These are phyloP conservation scores for Cordyceps pruinosa DNA, from an alignment of 2,329 filamentous ascomycete genomes.

Conservation along the genomic window DNA sequence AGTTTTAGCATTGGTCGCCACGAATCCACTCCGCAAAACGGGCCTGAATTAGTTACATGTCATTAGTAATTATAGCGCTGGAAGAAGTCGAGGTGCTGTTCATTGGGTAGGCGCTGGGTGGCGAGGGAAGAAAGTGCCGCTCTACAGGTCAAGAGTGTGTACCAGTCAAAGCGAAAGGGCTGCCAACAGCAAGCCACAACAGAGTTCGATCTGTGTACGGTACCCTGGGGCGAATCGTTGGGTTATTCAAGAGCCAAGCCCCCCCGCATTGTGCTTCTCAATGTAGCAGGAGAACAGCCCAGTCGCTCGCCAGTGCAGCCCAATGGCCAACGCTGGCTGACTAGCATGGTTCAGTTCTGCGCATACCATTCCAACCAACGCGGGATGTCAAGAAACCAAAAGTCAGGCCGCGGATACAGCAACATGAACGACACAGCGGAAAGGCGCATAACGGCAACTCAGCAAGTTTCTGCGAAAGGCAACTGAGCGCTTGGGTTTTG, in stretches of 20 bases:
- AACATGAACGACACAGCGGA: not conserved
- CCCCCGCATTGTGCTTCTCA: not conserved
- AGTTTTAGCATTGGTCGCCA: slow-evolving; percentile 1
- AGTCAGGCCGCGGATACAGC: not conserved
- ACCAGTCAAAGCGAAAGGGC: not conserved
- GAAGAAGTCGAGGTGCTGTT: not conserved
- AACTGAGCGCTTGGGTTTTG: too few species aligned
- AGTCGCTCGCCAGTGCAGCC: too few species aligned
- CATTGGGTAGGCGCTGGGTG: not conserved
- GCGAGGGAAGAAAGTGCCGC: too few species aligned
- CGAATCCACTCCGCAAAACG: slow-evolving; percentile 2
- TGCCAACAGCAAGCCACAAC: not conserved
- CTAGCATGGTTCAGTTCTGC: too few species aligned
- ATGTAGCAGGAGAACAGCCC: not conserved
- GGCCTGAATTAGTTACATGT: not conserved
- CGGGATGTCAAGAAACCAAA: not conserved
- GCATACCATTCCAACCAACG: not conserved
- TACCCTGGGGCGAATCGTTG: not conserved
- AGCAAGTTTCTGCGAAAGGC: not conserved
- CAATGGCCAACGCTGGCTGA: not conserved
- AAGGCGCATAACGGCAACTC: too few species aligned
- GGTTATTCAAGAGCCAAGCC: not conserved
- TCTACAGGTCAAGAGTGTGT: too few species aligned
- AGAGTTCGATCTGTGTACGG: not conserved
- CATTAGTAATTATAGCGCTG: not conserved